phyloP scores from a whole-genome alignment of 164 flowering plant species.

The Vitis amurensis region DNA sequence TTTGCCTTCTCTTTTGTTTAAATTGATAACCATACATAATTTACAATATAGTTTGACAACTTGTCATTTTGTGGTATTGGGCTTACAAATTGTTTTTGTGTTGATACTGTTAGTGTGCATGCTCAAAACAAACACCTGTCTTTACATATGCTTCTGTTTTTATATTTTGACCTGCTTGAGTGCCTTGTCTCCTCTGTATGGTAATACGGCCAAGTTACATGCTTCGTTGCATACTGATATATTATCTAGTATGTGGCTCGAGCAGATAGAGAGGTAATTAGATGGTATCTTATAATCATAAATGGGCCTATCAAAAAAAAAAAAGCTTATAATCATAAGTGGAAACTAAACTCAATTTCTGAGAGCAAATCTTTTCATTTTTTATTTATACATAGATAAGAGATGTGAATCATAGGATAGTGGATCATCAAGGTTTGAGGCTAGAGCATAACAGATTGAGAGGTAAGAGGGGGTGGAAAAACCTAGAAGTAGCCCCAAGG shows the following conservation, averaged over 20 bases:
- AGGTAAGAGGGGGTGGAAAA: too few relatives aligned
- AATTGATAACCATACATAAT: too few relatives aligned
- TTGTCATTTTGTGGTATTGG: neutral
- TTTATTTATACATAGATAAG: neutral
- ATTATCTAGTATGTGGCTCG: neutral
- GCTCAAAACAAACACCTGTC: neutral
- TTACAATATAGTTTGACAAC: neutral
- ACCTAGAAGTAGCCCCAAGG: too few relatives aligned
- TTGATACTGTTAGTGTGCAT: neutral
- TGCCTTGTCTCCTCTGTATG: neutral
- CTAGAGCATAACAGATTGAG: too few relatives aligned
- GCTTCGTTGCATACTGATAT: neutral
- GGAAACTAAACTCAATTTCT: too few relatives aligned
- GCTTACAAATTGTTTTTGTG: neutral
- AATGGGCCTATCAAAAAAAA: too few relatives aligned
- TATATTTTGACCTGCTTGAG: neutral
- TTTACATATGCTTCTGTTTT: neutral
- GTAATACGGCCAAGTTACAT: neutral
- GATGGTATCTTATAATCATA: neutral
- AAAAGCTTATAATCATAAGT: too few relatives aligned
- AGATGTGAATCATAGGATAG: too few relatives aligned
- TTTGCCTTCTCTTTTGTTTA: too few relatives aligned
- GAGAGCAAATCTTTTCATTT: neutral
- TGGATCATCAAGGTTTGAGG: too few relatives aligned
- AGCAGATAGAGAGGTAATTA: neutral